phyloP scores from a whole-genome alignment of 768 basidiomycete genomes.

The Boletus coccyginus region DNA sequence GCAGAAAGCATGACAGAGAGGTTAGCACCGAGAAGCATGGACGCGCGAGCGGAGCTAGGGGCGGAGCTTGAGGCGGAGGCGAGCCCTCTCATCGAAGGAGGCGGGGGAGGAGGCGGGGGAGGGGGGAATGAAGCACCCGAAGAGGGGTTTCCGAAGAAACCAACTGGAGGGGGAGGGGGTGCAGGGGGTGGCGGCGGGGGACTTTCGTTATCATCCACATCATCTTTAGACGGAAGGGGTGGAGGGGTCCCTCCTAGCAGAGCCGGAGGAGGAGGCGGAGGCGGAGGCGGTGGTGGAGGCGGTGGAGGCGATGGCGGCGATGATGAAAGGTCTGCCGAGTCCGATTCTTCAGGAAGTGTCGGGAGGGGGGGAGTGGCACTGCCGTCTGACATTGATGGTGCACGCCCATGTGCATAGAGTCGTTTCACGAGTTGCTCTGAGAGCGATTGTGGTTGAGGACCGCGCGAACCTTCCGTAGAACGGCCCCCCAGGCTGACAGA shows the following conservation, averaged over 20 bases:
- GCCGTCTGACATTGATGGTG: constrained; percentile 36
- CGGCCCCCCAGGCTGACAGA: constrained; percentile 50
- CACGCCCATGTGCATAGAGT: constrained; percentile 48
- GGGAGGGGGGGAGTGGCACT: constrained; percentile 36
- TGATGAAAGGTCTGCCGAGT: constrained; percentile 23
- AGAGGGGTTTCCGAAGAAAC: constrained; percentile 27
- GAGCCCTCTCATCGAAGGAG: constrained; percentile 27
- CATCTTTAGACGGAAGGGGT: constrained; percentile 17
- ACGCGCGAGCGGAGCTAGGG: constrained; percentile 53
- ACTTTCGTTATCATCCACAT: constrained; percentile 15
- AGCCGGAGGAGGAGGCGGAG: constrained; percentile 14
- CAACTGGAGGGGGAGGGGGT: constrained; percentile 38
- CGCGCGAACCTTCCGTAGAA: constrained; percentile 34
- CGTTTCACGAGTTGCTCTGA: constrained; percentile 64
- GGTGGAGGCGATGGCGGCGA: constrained; percentile 28
- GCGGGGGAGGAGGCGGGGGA: constrained; percentile 39
- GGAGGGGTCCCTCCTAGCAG: constrained; percentile 8
- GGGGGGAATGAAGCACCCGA: constrained; percentile 26
- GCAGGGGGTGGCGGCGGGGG: constrained; percentile 33
- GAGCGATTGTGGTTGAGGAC: constrained; percentile 44
- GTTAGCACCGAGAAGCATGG: constrained; percentile 57
- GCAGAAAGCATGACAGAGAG: constrained; percentile 53
- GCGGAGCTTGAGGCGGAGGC: constrained; percentile 37
- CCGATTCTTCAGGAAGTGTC: constrained; percentile 41
- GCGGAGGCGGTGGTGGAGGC: constrained; percentile 18